These are phyloP conservation scores for Lycium ferocissimum DNA, from an alignment of 257 asterid species.

Conservation along the genomic window DNA sequence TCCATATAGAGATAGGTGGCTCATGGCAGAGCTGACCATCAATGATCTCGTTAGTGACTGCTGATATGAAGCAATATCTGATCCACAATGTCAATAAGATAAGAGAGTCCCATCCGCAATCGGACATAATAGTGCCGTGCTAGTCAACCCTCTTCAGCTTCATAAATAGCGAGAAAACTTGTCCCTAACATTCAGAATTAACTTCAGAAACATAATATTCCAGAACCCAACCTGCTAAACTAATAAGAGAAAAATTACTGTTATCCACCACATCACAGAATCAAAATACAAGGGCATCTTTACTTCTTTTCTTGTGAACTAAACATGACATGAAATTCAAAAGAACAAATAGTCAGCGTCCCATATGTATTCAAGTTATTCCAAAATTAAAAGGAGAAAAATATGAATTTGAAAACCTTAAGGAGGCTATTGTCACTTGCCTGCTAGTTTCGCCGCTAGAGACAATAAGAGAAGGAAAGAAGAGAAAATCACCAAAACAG, in stretches of 20 bases:
- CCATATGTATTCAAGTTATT: not conserved
- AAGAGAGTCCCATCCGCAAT: not conserved
- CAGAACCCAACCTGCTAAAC: not conserved
- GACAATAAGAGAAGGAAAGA: constrained; percentile 1
- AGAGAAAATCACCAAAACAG: not conserved
- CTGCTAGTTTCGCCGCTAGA: not conserved
- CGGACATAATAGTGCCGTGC: not conserved
- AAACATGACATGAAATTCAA: constrained; percentile 9
- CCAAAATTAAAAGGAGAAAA: not conserved
- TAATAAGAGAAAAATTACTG: not conserved
- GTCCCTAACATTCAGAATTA: not conserved
- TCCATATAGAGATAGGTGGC: not conserved
- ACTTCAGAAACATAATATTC: not conserved
- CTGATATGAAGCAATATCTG: not conserved
- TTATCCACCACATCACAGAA: not conserved
- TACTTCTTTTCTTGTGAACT: not conserved
- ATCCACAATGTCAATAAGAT: not conserved
- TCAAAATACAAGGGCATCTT: not conserved
- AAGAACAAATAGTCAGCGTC: not conserved
- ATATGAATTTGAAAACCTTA: not conserved
- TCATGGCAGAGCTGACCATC: constrained; percentile 17
- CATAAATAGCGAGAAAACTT: not conserved
- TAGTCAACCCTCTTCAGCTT: not conserved
- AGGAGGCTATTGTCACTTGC: not conserved
- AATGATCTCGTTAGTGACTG: not conserved